Evolutionary conservation across 2,329 filamentous ascomycete species (phyloP), one percentile per base, ranked within the genome.

Genomic region (Sarocladiaceae sp.): DNA sequence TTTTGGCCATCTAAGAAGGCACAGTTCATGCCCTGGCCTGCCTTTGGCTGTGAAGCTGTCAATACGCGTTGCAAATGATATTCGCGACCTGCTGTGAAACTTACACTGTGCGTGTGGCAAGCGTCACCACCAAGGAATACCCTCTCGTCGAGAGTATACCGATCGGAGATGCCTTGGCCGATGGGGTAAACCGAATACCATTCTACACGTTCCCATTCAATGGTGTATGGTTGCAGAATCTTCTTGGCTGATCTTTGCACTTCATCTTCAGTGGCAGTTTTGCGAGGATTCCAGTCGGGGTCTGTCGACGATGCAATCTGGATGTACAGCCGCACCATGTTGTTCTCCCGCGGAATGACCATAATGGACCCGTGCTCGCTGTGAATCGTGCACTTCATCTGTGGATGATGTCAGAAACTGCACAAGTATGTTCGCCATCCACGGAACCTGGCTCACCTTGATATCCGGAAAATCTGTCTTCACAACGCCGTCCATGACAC

Each of bases 1-100:
- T 96, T 97, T 48, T 88, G 78, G 1, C 88, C 88, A 53, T 91
- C 85, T 43, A 85, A 69, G 65, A 88, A 88, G 3, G 83, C 83
- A 0, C 84, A 85, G 56, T 88, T 88, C 85, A 88, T 88, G 23
- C 84, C 84, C 61, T 88, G 84, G 1, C 84, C 84, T 24, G 83
- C 84, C 68, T 87, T 88, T 29, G 83, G 83, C 76, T 80, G 55
- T 74, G 16, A 39, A 74, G 63, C 18, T 63, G 19, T 49, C 15
- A 40, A 19, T 33, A 76, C 76, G 18, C 77, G n/a, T 70, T 6
- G 31, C 33, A 12, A 9, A 29, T 29, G 9, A 9, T n/a, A 9
- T 29, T 29, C 26, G 26, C 31, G 11, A 6, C 20, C 4, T 10
- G 7, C 9, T 11, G 9, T 19, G 12, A 39, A 12, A 64, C 78